Evolutionary conservation across 805 yeast species (phyloP), one percentile per base, ranked within the genome.

Genomic region (Torulaspora franciscae): DNA sequence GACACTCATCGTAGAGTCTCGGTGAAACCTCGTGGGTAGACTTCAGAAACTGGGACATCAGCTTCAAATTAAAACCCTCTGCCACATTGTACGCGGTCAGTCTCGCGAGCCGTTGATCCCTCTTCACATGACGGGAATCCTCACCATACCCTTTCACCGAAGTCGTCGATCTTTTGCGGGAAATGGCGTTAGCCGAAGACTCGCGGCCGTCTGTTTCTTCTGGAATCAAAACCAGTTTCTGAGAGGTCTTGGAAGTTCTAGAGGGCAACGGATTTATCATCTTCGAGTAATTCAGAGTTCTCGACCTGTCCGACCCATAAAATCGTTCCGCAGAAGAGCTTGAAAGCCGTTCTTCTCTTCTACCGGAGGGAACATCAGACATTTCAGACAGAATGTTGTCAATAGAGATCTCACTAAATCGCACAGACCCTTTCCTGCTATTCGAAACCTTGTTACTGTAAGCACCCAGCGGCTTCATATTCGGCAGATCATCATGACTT

Each of bases 21-120:
- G 96, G 95, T 6, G 85, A 77, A 1, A 90, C 95, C 55, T 83
- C 82, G 65, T 91, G 99, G 35, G 81, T 72, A 6, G 75, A 69
- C 32, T 75, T 69, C 24, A 93, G 67, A 55, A 87, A 91, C 36
- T 74, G 72, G 1, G 83, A 73, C 2, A 88, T 78, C 6, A 76
- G 69, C 26, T 72, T 71, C 42, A 93, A 65, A 56, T 85, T 75
- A 57, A 88, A 82, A 26, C 84, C 86, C 46, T 88, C 97, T 13
- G 96, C 82, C 4, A 90, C 83, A 52, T 88, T 77, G 65, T 91
- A 91, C 1, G 98, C 97, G 0, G 98, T 90, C 45, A 90, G 89
- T 50, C 99, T 67, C 32, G 95, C 80, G 52, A 83, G 75, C 49
- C 80, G 84, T 24, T 74, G 78, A 6, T 80, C 67, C 62, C 60